phyloP scores from a whole-genome alignment of 2,329 filamentous ascomycete species.

The Calonectria crousiana region DNA sequence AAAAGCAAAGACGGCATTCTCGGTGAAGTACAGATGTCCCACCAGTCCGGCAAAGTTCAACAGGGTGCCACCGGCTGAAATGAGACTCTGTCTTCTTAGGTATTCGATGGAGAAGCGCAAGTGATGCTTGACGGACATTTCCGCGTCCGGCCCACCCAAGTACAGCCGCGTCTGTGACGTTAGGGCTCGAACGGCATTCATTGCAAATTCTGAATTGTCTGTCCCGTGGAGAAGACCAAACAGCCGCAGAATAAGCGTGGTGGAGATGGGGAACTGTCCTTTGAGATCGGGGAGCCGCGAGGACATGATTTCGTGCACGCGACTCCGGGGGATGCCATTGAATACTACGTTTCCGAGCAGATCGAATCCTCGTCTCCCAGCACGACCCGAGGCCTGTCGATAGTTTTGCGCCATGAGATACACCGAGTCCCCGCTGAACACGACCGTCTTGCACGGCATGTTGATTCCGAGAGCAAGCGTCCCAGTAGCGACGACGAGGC shows the following conservation, averaged over 20 bases:
- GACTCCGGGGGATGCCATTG: conserved; percentile 70
- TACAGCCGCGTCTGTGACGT: conserved; percentile 78
- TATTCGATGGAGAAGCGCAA: conserved; percentile 87
- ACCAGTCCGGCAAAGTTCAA: conserved; percentile 80
- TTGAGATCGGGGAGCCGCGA: conserved; percentile 79
- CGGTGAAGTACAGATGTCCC: conserved; percentile 80
- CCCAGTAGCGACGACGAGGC: conserved; percentile 80
- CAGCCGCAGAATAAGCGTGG: conserved; percentile 76
- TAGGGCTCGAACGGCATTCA: conserved; percentile 72
- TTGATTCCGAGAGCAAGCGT: conserved; percentile 84
- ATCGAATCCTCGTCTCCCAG: conserved; percentile 84
- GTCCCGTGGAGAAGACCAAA: conserved; percentile 77
- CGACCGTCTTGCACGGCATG: conserved; percentile 86
- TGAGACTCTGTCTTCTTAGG: conserved; percentile 74
- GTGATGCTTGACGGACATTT: conserved; percentile 79
- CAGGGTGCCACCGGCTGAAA: conserved; percentile 71
- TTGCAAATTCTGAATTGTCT: conserved; percentile 71
- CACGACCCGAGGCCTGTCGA: conserved; percentile 81
- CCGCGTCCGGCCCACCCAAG: conserved; percentile 75
- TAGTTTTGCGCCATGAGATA: conserved; percentile 82
- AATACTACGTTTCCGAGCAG: conserved; percentile 86
- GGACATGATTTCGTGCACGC: conserved; percentile 77
- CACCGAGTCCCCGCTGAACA: conserved; percentile 80
- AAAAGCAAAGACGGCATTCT: conserved; percentile 82
- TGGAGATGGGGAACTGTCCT: conserved; percentile 84